Evolutionary conservation across 2,329 filamentous ascomycete species (phyloP), one percentile per base, ranked within the genome.

Genomic region (Bipolaris bicolor): DNA sequence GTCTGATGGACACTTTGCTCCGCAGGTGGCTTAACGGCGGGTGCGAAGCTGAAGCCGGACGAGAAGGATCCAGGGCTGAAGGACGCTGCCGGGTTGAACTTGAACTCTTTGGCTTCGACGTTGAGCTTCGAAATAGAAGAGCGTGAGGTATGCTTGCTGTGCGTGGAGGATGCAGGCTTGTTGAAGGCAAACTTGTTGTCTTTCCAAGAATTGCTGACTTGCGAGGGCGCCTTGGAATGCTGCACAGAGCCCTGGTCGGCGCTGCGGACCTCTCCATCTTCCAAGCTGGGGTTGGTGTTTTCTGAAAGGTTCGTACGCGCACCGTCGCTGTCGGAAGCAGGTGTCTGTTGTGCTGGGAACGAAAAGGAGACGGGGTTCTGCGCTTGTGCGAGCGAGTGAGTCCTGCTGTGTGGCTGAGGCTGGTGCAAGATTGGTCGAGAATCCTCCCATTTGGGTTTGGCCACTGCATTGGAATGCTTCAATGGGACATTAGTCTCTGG

Each of bases 41-140:
- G 77, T 52, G 79, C 76, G 67, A 83, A 82, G 10, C 62, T 63
- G 46, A 75, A 74, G 43, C 67, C 68, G 5, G 77, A 76, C 15
- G 81, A 67, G 46, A 70, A 81, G 2, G 80, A 74, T 15, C 75
- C 78, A 15, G 82, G 77, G 41, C 77, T 78, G 65, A 85, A 85
- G 2, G 81, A 79, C 15, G 78, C 78, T 34, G 76, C 76, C 6
- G 85, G 84, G 53, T 89, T 84, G 76, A 94, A 94, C 67, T 89
- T 84, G 81, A 97, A 97, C 70, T 95, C 91, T 45, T 92, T 90
- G 0, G 94, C 94, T 61, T 89, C 86, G 29, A 96, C 92, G 68
- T 98, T 98, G 66, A 98, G 84, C 65, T 88, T 93, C 0, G 92
- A 91, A 41, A 88, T 76, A 0, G 82, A 93, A 3, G 87, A 81